phyloP scores from a whole-genome alignment of 257 asterid species.

The Nicotiana benthamiana region DNA sequence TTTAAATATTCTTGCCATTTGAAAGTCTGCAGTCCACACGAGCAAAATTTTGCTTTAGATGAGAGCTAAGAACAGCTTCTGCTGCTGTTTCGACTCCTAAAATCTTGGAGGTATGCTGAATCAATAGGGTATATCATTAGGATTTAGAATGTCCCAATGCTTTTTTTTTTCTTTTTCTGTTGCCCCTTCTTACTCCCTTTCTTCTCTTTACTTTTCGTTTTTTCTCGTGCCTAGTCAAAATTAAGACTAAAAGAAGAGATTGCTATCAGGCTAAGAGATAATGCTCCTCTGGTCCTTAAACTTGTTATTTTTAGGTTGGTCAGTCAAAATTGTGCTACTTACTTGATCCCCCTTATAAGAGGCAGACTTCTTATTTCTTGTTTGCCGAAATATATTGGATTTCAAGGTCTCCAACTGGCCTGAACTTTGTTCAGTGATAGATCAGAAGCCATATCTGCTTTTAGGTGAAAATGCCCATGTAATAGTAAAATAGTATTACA shows the following conservation, averaged over 20 bases:
- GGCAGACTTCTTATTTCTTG: neutral
- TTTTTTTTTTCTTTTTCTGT: neutral
- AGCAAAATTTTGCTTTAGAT: neutral
- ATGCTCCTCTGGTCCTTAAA: neutral
- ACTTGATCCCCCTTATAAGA: neutral
- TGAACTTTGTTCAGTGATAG: neutral
- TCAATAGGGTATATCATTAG: neutral
- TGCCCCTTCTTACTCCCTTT: neutral
- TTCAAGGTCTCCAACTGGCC: neutral
- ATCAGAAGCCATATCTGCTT: neutral
- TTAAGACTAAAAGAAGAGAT: neutral
- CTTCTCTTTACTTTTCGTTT: neutral
- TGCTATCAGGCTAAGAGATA: neutral
- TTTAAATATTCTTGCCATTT: constrained; percentile 86
- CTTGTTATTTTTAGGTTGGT: neutral
- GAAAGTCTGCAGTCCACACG: constrained; percentile 50
- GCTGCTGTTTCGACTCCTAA: neutral
- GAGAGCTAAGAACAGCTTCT: neutral
- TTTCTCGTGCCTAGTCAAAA: neutral
- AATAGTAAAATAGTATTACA: neutral
- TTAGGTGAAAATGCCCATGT: neutral
- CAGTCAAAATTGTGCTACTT: neutral
- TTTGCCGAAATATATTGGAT: neutral
- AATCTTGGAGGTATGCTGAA: neutral
- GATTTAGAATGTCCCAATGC: neutral